Base-by-base conservation (phyloP, 2,329 filamentous ascomycete genomes). In the Fusarium nanum region DNA sequence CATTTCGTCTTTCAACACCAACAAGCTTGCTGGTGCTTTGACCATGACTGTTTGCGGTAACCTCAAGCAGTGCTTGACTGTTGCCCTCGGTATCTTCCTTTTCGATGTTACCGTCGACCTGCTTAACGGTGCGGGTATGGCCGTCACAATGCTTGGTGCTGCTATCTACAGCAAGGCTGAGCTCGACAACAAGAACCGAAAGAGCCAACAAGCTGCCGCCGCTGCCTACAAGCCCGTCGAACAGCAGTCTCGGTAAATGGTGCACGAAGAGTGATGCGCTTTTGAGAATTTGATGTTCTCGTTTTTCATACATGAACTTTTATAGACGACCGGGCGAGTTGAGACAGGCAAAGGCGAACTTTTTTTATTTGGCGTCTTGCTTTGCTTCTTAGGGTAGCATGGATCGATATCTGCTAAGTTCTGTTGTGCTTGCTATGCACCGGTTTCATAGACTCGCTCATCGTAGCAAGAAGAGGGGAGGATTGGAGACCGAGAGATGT, bases 11-110 rank as follows among this genome's bases (percentile, higher is more conserved):
- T 88, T 89, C 76, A 83, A 84, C 62, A 86, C 87, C 56, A 88
- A 88, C 77, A 87, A 87, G 78, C 79, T 85, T 40, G 84, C 86
- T 8, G 86, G 87, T 55, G 86, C 86, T 20, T 76, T 89, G 58
- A 88, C 86, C 40, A 88, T 89, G 84, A 87, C 86, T 9, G 85
- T 89, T 7, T 87, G 86, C 64, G 86, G 85, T 57, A 88, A 88
- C 73, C 78, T 88, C 60, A 88, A 88, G 80, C 86, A 88, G 75
- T 85, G 84, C 65, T 76, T 88, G 45, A 88, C 86, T 2, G 85
- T 88, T 14, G 77, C 86, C 37, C 78, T 88, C 30, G 86, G 85
- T 47, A 86, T 88, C 42, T 77, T 83, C 49, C 79, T 87, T 52
- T 88, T 87, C 75, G 81, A 85, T 54, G 81, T 87, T 68, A 78